phyloP scores from a whole-genome alignment of 148 eudicot species.

The Amaranthus hypochondriacus region DNA sequence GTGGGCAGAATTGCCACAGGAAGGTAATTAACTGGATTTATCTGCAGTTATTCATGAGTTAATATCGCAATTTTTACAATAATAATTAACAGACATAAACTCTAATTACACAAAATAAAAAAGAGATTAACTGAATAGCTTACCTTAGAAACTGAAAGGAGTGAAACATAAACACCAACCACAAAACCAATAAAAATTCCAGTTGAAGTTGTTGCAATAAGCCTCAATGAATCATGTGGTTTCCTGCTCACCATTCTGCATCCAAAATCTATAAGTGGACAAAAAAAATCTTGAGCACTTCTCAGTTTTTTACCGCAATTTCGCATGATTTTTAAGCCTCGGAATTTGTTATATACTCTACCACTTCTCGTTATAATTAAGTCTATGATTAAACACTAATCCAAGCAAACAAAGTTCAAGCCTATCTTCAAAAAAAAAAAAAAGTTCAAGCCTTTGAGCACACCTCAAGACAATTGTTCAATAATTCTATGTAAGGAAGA shows the following conservation, averaged over 20 bases:
- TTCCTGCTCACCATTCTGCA: constrained; percentile 47
- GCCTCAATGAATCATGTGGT: constrained; percentile 49
- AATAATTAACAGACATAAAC: not conserved
- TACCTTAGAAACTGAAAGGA: constrained; percentile 56
- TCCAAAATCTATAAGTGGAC: constrained; percentile 20
- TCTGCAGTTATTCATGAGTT: constrained; percentile 4
- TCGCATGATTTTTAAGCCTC: constrained; percentile 13
- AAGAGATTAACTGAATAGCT: not conserved
- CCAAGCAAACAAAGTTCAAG: constrained; percentile 3
- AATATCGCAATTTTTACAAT: not conserved
- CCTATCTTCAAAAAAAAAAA: not conserved
- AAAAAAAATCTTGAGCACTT: constrained; percentile 3
- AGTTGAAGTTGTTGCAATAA: constrained; percentile 35
- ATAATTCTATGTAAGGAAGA: not conserved
- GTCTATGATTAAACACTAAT: constrained; percentile 6
- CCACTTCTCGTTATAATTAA: not conserved
- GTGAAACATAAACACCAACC: constrained; percentile 58
- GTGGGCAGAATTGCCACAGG: constrained; percentile 15
- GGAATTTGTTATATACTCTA: not conserved
- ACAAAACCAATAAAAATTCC: constrained; percentile 69
- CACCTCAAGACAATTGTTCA: constrained; percentile 4
- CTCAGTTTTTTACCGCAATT: constrained; percentile 13
- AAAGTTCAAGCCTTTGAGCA: constrained; percentile 1
- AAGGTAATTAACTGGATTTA: constrained; percentile 21
- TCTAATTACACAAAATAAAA: not conserved